A percentile compares a stretch with the other conserved stretches of the same genome.
Conservation (phyloP, 106 monocot species). For the Dendrobium officinale region DNA sequence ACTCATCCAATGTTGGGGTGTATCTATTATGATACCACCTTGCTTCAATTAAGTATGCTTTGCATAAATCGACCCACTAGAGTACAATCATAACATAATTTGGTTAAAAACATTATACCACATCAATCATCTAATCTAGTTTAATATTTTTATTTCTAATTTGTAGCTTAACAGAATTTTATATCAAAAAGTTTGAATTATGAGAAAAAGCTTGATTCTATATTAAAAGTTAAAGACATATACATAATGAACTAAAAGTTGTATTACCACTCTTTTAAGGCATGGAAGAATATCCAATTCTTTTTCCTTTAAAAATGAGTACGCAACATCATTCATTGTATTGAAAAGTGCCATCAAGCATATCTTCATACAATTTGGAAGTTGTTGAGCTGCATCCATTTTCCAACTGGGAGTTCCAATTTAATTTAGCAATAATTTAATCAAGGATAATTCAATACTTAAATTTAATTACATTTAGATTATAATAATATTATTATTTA, state of each 20-base stretch:
- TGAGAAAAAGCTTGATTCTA: too few relatives aligned
- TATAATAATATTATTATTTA: neutral
- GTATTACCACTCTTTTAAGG: neutral
- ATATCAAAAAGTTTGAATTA: too few relatives aligned
- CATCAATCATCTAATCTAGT: too few relatives aligned
- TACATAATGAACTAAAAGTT: too few relatives aligned
- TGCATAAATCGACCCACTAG: conserved; percentile 25
- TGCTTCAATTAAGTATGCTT: conserved; percentile 21
- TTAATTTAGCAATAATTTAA: neutral
- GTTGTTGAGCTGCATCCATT: neutral
- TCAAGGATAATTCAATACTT: neutral
- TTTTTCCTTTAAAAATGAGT: neutral
- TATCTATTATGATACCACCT: conserved; percentile 14
- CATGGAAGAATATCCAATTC: neutral
- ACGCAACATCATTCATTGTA: conserved; percentile 11
- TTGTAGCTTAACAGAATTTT: too few relatives aligned
- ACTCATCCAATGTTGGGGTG: conserved; percentile 17
- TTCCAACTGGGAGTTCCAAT: neutral
- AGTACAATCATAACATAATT: neutral
- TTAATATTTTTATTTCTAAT: too few relatives aligned
- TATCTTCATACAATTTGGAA: conserved; percentile 23
- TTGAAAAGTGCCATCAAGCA: conserved; percentile 15
- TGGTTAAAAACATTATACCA: too few relatives aligned
- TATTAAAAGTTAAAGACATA: too few relatives aligned
- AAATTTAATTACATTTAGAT: neutral